Percentiles rank a stretch among this genome's conserved stretches.
Conservation (phyloP, 2,329 filamentous ascomycete species). For the Aureobasidium sp. region DNA sequence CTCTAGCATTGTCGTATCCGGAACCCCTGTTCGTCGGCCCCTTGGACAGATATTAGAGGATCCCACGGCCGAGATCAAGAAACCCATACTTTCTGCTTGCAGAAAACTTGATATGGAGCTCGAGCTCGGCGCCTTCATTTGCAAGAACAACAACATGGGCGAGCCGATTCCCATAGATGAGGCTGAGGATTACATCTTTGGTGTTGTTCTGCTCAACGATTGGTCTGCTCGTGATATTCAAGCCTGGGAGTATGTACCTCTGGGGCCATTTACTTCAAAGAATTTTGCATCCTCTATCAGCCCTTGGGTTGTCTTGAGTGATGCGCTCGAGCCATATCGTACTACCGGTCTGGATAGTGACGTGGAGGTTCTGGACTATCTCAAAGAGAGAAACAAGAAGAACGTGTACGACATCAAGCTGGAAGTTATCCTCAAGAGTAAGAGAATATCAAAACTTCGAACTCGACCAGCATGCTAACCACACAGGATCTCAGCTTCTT, state of each 20-base stretch:
- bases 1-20: conserved; percentile 67
- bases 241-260: conserved; percentile 74
- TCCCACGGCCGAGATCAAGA: conserved; percentile 54
- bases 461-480: background rate
- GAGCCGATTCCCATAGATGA: conserved; percentile 54
- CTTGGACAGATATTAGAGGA: conserved; percentile 66
- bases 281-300: conserved; percentile 75
- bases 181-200: conserved; percentile 68
- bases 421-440: conserved; percentile 55
- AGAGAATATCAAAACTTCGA: conserved; percentile 13
- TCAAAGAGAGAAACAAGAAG: conserved; percentile 54
- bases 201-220: conserved; percentile 76
- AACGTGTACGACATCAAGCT: conserved; percentile 64
- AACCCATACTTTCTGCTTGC: conserved; percentile 57
- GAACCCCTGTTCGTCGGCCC: conserved; percentile 65
- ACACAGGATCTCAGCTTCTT: conserved; percentile 28
- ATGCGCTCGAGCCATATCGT: conserved; percentile 66
- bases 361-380: conserved; percentile 51
- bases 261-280: conserved; percentile 78
- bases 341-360: conserved; percentile 50
- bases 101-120: conserved; percentile 71
- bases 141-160: conserved; percentile 58
- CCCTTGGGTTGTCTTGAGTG: conserved; percentile 70
- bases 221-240: conserved; percentile 82
- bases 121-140: conserved; percentile 70